Conservation (phyloP, 2,329 filamentous ascomycete genomes). For the Cercospora zeae-maydis region DNA sequence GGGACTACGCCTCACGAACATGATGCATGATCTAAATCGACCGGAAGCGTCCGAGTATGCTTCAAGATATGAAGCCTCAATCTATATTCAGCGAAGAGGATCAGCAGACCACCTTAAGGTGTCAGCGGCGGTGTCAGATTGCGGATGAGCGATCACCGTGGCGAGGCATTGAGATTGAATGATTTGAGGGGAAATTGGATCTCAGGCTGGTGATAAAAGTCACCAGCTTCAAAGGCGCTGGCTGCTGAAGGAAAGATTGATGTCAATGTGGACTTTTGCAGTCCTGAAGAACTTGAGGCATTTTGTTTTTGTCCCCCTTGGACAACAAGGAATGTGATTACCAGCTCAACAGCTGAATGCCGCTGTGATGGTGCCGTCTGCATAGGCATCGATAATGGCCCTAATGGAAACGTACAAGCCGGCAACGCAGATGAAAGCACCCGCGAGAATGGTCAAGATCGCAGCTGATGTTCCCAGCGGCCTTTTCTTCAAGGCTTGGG, state of each 20-base stretch:
- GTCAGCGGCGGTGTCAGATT: no score
- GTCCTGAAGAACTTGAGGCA: not conserved
- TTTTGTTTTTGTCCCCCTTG: not conserved
- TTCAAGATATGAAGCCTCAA: not conserved
- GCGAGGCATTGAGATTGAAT: not conserved
- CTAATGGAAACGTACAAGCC: conserved; percentile 50
- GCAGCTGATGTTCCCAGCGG: conserved; percentile 25
- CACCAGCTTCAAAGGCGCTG: not conserved
- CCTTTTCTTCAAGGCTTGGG: conserved; percentile 7
- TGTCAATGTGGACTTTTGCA: not conserved
- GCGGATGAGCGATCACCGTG: not conserved
- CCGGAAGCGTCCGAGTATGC: not conserved
- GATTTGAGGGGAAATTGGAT: no score
- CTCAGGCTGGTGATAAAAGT: no score
- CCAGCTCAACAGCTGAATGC: conserved; percentile 32
- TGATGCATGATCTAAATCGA: no score
- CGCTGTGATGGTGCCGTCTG: conserved; percentile 26
- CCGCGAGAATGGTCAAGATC: conserved; percentile 43
- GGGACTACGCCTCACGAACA: no score
- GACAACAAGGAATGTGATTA: not conserved
- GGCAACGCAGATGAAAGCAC: conserved; percentile 46
- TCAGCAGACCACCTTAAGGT: no score
- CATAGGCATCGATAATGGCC: conserved; percentile 33
- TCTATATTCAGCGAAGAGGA: not conserved
- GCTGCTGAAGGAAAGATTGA: not conserved